Evolutionary conservation across 192 early-diverging fungal genomes (phyloP), one percentile per base, ranked within the genome.

Genomic region (Rhizophlyctis rosea): DNA sequence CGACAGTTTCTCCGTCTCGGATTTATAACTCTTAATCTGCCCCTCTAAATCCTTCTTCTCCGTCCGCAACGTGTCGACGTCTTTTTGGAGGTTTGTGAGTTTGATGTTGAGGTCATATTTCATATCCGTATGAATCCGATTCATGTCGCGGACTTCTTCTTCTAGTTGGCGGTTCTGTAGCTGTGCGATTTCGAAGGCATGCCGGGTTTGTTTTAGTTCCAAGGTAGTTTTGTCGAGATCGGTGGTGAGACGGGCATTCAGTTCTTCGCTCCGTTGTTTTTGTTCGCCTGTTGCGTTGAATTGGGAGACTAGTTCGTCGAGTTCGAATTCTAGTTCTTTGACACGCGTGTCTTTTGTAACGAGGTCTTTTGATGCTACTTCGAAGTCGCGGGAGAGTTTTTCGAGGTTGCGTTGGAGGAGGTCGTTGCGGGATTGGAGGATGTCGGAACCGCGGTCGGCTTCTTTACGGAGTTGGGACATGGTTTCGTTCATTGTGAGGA

Each of bases 291-390:
- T 71, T 0, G 60, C 56, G 55, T 81, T 84, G 59, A 84, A 77
- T 48, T 81, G 76, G 7, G 23, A 47, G 13, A 77, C 73, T 33
- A 84, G 59, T 57, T 78, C 76, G 61, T 76, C 75, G 18, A 81
- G 63, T 64, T 81, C 82, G 57, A 80, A 82, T 51, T 84, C 80
- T 29, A 84, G 71, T 51, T 84, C 79, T 24, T 64, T 54, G 29
- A 71, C 61, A 31, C 65, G 62, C 44, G 57, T 57, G 13, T 70
- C 66, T 1, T 73, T 50, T 3, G 66, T 31, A 29, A 65, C 47
- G n/a, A 84, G 68, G 11, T 82, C 76, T 54, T 78, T 76, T 3
- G 76, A 47, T 3, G 73, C 65, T 14, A 30, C 44, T 62, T 84
- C 82, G 65, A 78, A 82, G 58, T 84, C 82, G 14, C 70, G 62